These are phyloP conservation scores for Fusarium pseudonygamai DNA, from an alignment of 2,329 filamentous ascomycete genomes.

Conservation along the genomic window DNA sequence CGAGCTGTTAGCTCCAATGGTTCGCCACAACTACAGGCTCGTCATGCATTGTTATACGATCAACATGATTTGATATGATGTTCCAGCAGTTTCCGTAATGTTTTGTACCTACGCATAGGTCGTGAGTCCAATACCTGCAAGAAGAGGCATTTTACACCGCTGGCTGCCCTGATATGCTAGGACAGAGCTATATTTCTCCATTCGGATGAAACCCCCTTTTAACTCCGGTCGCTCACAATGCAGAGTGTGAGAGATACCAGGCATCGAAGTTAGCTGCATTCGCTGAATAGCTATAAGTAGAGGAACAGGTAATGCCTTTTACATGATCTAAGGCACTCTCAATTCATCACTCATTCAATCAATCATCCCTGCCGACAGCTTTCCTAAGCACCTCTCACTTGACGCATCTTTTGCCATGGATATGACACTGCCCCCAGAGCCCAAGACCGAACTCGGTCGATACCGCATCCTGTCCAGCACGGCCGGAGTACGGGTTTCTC, in stretches of 20 bases:
- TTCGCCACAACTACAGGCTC: too few relatives aligned
- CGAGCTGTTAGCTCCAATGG: too few relatives aligned
- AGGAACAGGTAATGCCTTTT: background rate
- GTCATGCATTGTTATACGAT: too few relatives aligned
- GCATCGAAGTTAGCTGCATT: background rate
- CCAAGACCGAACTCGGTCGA: background rate
- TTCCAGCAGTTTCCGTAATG: background rate
- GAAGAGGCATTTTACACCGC: background rate
- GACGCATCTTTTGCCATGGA: background rate
- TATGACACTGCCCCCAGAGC: background rate
- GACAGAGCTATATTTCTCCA: background rate
- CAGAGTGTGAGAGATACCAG: rapidly evolving
- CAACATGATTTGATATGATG: background rate
- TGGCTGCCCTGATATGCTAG: background rate
- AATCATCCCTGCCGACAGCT: background rate
- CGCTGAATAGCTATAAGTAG: background rate
- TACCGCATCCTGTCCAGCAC: background rate
- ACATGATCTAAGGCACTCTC: background rate
- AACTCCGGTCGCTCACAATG: background rate
- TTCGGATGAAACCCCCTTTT: background rate
- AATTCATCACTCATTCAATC: background rate
- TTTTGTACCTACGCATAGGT: too few relatives aligned
- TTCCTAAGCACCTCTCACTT: background rate
- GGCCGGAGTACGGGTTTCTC: background rate
- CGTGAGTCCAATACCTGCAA: background rate